Evolutionary conservation across 2,329 filamentous ascomycete species (phyloP), one percentile per base, ranked within the genome.

Genomic region (Scorias spongiosa): DNA sequence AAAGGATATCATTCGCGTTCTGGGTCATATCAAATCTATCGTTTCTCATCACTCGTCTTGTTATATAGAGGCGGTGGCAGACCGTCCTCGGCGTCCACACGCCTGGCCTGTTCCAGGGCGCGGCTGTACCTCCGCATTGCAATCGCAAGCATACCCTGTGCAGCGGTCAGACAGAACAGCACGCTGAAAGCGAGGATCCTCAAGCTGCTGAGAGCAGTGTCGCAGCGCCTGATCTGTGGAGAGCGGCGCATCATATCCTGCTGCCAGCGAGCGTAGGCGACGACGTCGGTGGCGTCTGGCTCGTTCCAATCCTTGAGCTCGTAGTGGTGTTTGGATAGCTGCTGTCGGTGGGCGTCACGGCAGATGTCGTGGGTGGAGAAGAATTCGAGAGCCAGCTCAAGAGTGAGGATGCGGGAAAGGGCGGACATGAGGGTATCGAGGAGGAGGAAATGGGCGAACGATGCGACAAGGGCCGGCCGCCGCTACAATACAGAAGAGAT

Each of bases 371-470:
- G 43, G 40, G 49, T 49, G 42, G 45, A 45, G 47, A 56, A 51
- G 10, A 48, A 43, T 41, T 54, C 50, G 44, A 51, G 36, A 47
- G 54, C 52, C 39, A 54, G 46, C 40, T 54, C 46, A 7, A 52
- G 42, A 41, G 53, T 42, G 41, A 56, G 47, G 15, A 54, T 39
- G 10, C 52, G 47, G 43, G 48, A 50, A 20, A 49, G 41, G 9
- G 52, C 48, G 28, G 52, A 54, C 30, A 56, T 43, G 42, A 54
- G 44, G 17, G 52, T 52, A 44, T 56, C 54, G 42, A 56, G 39
- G 39, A 56, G 46, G 29, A 56, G 51, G 47, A 51, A 54, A 38
- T 54, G 51, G 11, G 54, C 46, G 39, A 56, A 56, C 12, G 50
- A 43, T 14, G 46, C 48, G 8, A 53, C 47, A 11, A 54, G 47